Conservation (phyloP, 495 filamentous ascomycete genomes). For the Hypoxylon rickii region DNA sequence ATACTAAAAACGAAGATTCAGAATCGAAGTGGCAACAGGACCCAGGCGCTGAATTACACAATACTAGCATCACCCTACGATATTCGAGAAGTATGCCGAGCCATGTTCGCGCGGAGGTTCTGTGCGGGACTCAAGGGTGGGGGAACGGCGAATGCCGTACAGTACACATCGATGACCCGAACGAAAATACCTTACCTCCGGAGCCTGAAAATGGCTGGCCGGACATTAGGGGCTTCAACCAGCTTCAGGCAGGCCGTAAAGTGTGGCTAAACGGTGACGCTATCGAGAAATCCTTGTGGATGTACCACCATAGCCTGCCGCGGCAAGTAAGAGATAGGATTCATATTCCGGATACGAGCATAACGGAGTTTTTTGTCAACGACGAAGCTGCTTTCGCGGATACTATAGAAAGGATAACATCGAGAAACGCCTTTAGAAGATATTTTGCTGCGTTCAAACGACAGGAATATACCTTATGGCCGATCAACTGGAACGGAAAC, state of each 20-base stretch:
- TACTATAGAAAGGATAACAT: too few species aligned
- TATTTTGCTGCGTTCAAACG: background rate
- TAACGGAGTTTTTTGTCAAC: constrained; percentile 6
- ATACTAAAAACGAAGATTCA: too few species aligned
- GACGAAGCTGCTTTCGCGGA: background rate
- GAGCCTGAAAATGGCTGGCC: constrained; percentile 8
- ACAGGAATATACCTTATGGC: constrained; percentile 26
- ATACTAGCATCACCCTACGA: too few species aligned
- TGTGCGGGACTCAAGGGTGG: background rate
- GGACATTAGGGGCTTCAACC: constrained; percentile 25
- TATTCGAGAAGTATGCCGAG: background rate
- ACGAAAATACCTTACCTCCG: background rate
- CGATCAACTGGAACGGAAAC: constrained; percentile 10
- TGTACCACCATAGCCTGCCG: constrained; percentile 13
- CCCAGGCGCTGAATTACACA: too few species aligned
- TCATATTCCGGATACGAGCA: background rate
- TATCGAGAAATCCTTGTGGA: constrained; percentile 23
- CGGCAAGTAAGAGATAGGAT: constrained; percentile 3
- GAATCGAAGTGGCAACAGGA: too few species aligned
- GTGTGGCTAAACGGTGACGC: constrained; percentile 19
- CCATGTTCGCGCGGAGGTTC: background rate
- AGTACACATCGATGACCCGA: background rate
- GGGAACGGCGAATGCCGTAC: background rate
- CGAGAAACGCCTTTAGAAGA: background rate
- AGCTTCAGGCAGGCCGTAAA: constrained; percentile 21